A percentile compares a stretch with the other conserved stretches of the same genome.
Conservation (phyloP, 495 filamentous ascomycete species). For the Lophiotrema nucula region DNA sequence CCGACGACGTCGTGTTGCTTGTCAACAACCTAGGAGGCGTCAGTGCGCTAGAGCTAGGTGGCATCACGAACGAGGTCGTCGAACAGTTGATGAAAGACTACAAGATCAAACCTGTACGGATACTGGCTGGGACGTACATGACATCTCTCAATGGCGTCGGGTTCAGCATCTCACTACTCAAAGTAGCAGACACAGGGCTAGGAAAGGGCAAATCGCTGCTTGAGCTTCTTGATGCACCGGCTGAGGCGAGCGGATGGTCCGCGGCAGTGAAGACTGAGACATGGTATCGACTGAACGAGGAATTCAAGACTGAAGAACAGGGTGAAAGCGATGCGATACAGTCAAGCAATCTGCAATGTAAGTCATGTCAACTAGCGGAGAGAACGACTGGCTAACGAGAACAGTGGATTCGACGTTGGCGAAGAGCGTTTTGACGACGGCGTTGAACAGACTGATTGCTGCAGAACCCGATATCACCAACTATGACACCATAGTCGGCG, state of each 20-base stretch:
- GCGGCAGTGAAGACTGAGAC: conserved; percentile 59
- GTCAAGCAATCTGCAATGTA: conserved; percentile 68
- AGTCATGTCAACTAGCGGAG: too few relatives aligned
- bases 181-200: conserved; percentile 75
- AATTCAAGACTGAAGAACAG: conserved; percentile 29
- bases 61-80: conserved; percentile 85
- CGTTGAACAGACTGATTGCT: conserved; percentile 66
- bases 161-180: conserved; percentile 85
- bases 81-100: conserved; percentile 68
- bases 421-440: conserved; percentile 61
- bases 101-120: conserved; percentile 69
- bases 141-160: conserved; percentile 91
- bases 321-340: conserved; percentile 50
- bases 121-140: conserved; percentile 68
- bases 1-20: conserved; percentile 68
- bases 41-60: conserved; percentile 82
- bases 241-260: conserved; percentile 83
- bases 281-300: conserved; percentile 49
- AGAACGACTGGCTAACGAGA: too few relatives aligned
- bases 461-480: conserved; percentile 82
- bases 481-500: conserved; percentile 89
- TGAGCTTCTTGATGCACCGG: conserved; percentile 80
- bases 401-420: conserved; percentile 60
- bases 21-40: conserved; percentile 96
- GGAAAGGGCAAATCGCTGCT: conserved; percentile 76